Conservation (phyloP, 2,329 filamentous ascomycete species). For the Phyllosticta citriasiana region DNA sequence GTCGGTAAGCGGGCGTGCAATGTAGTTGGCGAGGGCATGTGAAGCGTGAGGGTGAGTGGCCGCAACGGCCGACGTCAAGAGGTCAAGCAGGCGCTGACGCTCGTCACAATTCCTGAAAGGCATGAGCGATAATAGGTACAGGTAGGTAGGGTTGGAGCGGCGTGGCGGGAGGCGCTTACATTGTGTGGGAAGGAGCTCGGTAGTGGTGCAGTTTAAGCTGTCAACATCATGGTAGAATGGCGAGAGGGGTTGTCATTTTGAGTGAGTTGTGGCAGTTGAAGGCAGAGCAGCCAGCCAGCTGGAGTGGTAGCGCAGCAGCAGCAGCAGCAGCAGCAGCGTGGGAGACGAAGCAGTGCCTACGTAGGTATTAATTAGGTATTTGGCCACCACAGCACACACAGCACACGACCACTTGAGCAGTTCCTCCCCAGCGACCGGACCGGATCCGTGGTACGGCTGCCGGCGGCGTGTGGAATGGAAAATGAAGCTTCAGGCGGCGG, state of each 20-base stretch:
- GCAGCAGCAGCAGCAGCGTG: neutral
- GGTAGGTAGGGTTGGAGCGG: neutral
- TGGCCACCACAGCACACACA: neutral
- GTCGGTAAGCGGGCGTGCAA: conserved; percentile 4
- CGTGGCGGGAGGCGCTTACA: neutral
- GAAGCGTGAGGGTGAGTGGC: neutral
- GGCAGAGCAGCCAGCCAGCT: neutral
- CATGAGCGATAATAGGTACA: neutral
- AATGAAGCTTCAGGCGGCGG: neutral
- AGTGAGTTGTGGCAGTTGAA: neutral
- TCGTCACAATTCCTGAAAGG: neutral
- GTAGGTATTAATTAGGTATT: neutral
- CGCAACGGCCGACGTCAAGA: conserved; percentile 4
- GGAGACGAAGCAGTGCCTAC: neutral
- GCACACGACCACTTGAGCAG: neutral
- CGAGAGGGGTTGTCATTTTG: neutral
- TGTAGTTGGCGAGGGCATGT: conserved; percentile 5
- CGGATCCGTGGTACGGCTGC: conserved; percentile 9
- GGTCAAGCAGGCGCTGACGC: conserved; percentile 6
- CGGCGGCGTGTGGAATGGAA: conserved; percentile 6
- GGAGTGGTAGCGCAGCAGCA: neutral
- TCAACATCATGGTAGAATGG: neutral
- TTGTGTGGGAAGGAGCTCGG: neutral
- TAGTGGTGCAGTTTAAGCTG: neutral
- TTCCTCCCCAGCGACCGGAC: neutral